Evolutionary conservation across 257 asterid species (phyloP).

Genomic region (Nicotiana knightiana): DNA sequence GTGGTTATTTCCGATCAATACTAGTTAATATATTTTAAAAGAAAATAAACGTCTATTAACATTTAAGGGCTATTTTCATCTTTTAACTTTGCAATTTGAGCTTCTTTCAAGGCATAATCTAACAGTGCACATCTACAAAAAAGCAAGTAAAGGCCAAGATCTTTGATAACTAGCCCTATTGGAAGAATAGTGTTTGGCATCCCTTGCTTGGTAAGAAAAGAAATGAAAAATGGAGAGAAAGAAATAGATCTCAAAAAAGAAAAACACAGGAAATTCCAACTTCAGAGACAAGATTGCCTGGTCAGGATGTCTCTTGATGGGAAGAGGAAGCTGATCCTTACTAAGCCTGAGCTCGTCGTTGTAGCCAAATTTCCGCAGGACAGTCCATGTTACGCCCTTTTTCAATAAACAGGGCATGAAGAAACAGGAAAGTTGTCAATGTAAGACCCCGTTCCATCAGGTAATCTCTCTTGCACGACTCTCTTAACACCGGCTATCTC

Average conservation of each 20-base stretch:
- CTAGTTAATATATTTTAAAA: no score
- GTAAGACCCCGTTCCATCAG: slow-evolving; percentile 92
- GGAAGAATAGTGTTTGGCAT: not conserved
- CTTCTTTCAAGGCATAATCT: not conserved
- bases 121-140: not conserved
- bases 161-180: not conserved
- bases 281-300: slow-evolving; percentile 43
- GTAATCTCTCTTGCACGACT: slow-evolving; percentile 90
- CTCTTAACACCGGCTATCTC: slow-evolving; percentile 89
- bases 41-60: no score
- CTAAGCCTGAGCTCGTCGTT: slow-evolving; percentile 86
- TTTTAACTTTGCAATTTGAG: no score
- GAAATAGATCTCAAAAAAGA: not conserved
- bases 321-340: slow-evolving; percentile 84
- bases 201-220: not conserved
- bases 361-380: slow-evolving; percentile 91
- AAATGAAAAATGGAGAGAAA: not conserved
- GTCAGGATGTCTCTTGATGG: slow-evolving; percentile 72
- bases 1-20: no score
- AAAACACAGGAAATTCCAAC: slow-evolving; percentile 1
- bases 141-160: not conserved
- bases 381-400: slow-evolving; percentile 97
- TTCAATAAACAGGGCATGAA: slow-evolving; percentile 93
- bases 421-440: slow-evolving; percentile 82
- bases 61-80: no score